Percentiles rank a stretch among this genome's conserved stretches.
phyloP scores from a whole-genome alignment of 2,329 filamentous ascomycete genomes.

The Whalleya microplaca region DNA sequence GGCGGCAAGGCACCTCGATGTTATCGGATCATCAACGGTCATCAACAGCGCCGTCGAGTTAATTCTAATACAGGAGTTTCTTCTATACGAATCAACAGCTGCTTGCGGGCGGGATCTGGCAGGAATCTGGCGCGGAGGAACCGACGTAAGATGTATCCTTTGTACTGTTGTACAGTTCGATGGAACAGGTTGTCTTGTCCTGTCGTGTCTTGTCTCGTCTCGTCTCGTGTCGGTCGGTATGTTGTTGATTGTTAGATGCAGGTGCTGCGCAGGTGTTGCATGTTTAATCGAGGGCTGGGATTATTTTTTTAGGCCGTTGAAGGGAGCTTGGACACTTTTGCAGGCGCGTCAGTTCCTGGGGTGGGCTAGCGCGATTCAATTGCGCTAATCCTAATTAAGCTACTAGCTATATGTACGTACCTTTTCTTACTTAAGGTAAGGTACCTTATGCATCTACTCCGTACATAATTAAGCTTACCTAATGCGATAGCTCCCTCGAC shows the following conservation, averaged over 20 bases:
- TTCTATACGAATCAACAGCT: background rate
- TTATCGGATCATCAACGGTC: slow-evolving; percentile 40
- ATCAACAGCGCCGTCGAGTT: slow-evolving; percentile 34
- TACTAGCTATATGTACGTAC: background rate
- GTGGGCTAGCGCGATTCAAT: slow-evolving; percentile 13
- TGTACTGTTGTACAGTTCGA: background rate
- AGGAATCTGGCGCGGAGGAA: too few species aligned
- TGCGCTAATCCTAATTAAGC: slow-evolving; percentile 29
- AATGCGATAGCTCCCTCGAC: too few species aligned
- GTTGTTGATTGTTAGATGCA: background rate
- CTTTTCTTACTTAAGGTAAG: too few species aligned
- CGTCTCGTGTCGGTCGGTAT: too few species aligned
- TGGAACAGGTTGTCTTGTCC: too few species aligned
- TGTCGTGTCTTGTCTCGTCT: background rate
- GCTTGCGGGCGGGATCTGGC: background rate
- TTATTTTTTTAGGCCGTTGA: slow-evolving; percentile 25
- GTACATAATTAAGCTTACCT: too few species aligned
- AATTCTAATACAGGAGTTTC: too few species aligned
- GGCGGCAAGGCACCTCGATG: slow-evolving; percentile 31
- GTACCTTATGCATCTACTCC: too few species aligned
- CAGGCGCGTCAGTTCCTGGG: slow-evolving; percentile 16
- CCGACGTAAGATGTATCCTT: too few species aligned
- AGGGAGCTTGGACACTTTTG: slow-evolving; percentile 28
- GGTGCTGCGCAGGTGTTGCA: background rate
- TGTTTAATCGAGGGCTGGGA: background rate